phyloP scores from a whole-genome alignment of 148 eudicot species.

The Vaccinium vitisidaea region DNA sequence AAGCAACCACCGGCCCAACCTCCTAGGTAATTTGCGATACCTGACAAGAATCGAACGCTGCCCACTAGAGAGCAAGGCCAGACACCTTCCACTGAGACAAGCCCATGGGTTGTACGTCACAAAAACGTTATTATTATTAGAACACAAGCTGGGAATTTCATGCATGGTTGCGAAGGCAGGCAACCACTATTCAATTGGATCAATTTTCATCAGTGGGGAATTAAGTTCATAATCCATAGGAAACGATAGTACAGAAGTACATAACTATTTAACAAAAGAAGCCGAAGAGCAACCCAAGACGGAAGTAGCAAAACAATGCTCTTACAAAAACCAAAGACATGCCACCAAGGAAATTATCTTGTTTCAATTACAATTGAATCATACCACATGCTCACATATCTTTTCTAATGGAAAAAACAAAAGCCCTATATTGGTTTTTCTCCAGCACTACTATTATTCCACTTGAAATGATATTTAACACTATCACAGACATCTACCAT shows the following conservation, averaged over 20 bases:
- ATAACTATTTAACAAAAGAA: not conserved
- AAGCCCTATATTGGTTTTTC: not conserved
- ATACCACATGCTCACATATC: not conserved
- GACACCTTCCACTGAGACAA: too few relatives aligned
- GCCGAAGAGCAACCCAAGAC: not conserved
- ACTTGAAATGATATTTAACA: not conserved
- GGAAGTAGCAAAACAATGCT: not conserved
- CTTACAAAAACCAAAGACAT: not conserved
- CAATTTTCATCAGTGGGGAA: too few relatives aligned
- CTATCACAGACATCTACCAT: slow-evolving; percentile 13
- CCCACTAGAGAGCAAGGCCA: too few relatives aligned
- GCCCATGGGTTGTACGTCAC: too few relatives aligned
- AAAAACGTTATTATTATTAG: too few relatives aligned
- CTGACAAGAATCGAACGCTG: too few relatives aligned
- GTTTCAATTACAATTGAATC: not conserved
- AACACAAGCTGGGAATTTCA: not conserved
- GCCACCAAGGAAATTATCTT: not conserved
- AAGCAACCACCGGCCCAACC: too few relatives aligned
- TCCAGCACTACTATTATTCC: not conserved
- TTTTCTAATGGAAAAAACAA: not conserved
- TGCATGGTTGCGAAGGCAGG: not conserved
- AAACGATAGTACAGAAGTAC: not conserved
- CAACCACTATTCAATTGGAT: not conserved
- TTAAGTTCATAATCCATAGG: not conserved
- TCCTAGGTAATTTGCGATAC: too few relatives aligned